Conservation (phyloP, 2,329 filamentous ascomycete species). For the Fusarium equiseti region DNA sequence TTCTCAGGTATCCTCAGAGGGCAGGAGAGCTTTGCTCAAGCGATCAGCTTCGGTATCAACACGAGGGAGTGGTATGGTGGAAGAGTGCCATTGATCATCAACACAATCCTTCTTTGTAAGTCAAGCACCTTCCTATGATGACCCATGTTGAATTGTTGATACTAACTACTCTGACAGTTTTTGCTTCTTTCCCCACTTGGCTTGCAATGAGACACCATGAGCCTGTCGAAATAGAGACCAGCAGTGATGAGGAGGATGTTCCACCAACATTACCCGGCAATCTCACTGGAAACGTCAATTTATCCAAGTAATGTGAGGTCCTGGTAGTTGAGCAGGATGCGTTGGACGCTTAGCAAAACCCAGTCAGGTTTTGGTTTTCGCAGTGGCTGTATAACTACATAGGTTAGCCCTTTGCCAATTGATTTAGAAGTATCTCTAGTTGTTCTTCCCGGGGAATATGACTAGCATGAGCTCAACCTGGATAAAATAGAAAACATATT, state of each 20-base stretch:
- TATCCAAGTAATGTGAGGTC: neutral
- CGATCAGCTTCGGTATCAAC: conserved; percentile 56
- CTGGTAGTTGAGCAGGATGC: neutral
- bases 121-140: neutral
- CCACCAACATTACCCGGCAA: neutral
- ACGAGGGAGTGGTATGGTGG: conserved; percentile 55
- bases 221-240: conserved; percentile 39
- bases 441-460: too few relatives aligned
- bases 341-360: neutral
- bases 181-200: conserved; percentile 11
- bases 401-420: neutral
- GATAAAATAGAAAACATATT: too few relatives aligned
- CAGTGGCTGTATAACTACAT: neutral
- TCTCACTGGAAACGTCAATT: neutral
- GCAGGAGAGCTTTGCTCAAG: conserved; percentile 57
- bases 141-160: neutral
- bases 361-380: neutral
- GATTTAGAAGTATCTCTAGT: neutral
- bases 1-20: conserved; percentile 56
- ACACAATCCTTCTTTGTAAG: conserved; percentile 55
- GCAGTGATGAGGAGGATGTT: conserved; percentile 4
- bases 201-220: conserved; percentile 48
- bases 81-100: conserved; percentile 55
- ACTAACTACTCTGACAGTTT: neutral
- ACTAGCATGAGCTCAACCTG: too few relatives aligned